Percentiles rank a stretch among this genome's conserved stretches.
These are phyloP conservation scores for Crithidia bombi DNA, from an alignment of 208 protist species.

Conservation along the genomic window DNA sequence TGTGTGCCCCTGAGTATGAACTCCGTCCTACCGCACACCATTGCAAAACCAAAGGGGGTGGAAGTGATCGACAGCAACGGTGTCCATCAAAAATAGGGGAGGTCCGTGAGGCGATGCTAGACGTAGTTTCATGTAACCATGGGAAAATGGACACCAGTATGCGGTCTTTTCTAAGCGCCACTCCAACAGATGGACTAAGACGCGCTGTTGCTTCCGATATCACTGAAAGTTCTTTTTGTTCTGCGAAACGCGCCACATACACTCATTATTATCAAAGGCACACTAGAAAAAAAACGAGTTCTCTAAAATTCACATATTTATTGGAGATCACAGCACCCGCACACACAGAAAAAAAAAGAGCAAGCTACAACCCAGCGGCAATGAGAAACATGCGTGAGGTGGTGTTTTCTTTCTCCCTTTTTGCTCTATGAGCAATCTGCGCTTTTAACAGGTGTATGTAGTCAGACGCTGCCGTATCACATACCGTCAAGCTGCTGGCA, in stretches of 20 bases:
- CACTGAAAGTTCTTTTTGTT: slow-evolving; percentile 4
- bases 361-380: background rate
- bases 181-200: too few species aligned
- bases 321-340: background rate
- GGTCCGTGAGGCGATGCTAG: too few species aligned
- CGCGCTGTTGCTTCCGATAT: background rate
- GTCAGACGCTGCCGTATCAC: background rate
- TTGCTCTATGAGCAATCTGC: background rate
- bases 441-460: background rate
- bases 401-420: background rate
- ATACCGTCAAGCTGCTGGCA: slow-evolving; percentile 2
- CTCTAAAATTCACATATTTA: background rate
- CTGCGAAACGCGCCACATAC: background rate
- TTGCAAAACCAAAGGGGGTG: too few species aligned
- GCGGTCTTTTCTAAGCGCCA: too few species aligned
- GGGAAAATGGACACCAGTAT: too few species aligned
- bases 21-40: too few species aligned
- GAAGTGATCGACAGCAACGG: too few species aligned
- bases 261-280: slow-evolving; percentile 2
- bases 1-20: too few species aligned
- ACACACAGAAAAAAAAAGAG: slow-evolving; percentile 15
- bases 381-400: background rate
- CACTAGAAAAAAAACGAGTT: slow-evolving; percentile 1
- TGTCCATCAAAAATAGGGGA: too few species aligned
- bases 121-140: too few species aligned